Conservation (phyloP, 768 basidiomycete genomes). For the Pleurotus sapidus region DNA sequence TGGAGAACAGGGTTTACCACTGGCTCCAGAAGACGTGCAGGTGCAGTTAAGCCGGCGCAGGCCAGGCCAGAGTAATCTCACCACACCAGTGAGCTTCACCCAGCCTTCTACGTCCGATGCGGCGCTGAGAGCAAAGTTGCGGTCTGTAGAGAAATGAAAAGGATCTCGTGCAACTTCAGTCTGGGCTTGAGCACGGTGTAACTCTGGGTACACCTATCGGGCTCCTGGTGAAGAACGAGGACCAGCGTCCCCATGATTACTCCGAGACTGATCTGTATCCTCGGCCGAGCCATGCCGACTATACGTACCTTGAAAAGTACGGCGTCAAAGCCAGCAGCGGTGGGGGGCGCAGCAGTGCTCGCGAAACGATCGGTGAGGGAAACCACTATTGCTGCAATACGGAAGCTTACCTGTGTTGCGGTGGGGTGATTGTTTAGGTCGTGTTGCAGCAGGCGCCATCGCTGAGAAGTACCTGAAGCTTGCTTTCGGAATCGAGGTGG, state of each 20-base stretch:
- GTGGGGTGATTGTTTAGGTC: constrained; percentile 43
- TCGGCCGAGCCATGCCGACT: constrained; percentile 96
- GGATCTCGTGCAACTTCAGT: constrained; percentile 90
- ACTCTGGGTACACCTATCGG: constrained; percentile 98
- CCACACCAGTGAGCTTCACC: constrained; percentile 75
- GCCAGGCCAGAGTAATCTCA: constrained; percentile 95
- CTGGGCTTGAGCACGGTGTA: constrained; percentile 89
- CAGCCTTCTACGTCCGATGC: too few relatives aligned
- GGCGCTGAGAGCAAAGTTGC: too few relatives aligned
- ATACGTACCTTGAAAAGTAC: constrained; percentile 97
- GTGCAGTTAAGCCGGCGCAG: constrained; percentile 85
- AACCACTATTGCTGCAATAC: background rate
- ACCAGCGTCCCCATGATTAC: constrained; percentile 98
- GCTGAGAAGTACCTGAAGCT: constrained; percentile 92
- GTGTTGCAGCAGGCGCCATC: constrained; percentile 97
- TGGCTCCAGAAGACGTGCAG: constrained; percentile 85
- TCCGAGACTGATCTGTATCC: constrained; percentile 98
- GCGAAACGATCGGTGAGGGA: constrained; percentile 87
- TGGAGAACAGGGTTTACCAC: constrained; percentile 66
- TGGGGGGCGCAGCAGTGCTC: constrained; percentile 90
- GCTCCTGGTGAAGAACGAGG: constrained; percentile 95
- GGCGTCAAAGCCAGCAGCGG: constrained; percentile 97
- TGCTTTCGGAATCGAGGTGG: constrained; percentile 89
- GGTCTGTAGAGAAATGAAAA: constrained; percentile 82
- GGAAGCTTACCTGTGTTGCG: too few relatives aligned